Evolutionary conservation across 495 filamentous ascomycete genomes (phyloP).

Genomic region (Hypoxylon intermedium): DNA sequence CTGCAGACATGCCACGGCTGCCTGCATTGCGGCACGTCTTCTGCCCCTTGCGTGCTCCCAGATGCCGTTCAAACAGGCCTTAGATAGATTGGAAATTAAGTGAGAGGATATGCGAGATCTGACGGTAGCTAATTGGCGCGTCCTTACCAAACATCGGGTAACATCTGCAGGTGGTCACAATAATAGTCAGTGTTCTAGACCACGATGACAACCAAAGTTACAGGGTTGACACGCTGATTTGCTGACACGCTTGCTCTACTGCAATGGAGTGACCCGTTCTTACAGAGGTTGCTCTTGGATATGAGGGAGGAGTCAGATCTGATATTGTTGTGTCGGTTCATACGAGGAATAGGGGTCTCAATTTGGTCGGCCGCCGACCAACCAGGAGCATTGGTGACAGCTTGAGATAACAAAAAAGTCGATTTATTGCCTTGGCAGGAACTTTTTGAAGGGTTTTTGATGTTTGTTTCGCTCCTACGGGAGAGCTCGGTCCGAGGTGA

Average conservation of each 20-base stretch:
- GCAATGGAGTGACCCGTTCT: conserved; percentile 9
- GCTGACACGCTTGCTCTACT: background rate
- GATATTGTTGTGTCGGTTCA: conserved; percentile 20
- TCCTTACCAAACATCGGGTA: conserved; percentile 12
- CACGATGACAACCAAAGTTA: background rate
- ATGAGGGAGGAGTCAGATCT: background rate
- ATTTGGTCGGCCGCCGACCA: conserved; percentile 6
- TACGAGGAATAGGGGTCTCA: conserved; percentile 24
- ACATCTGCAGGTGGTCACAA: conserved; percentile 2
- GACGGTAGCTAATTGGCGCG: conserved; percentile 1
- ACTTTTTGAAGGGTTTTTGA: conserved; percentile 2
- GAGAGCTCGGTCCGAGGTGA: conserved; percentile 19
- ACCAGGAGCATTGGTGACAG: conserved; percentile 9
- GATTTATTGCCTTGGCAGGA: conserved; percentile 36
- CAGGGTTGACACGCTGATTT: background rate
- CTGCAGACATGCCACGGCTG: conserved; percentile 15
- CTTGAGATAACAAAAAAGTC: conserved; percentile 21
- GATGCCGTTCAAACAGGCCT: conserved; percentile 3
- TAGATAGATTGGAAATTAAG: conserved; percentile 7
- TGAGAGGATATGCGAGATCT: conserved; percentile 5
- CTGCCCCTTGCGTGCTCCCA: conserved; percentile 17
- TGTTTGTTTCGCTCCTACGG: conserved; percentile 17
- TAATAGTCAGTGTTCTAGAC: conserved; percentile 1
- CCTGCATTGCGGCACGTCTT: conserved; percentile 17
- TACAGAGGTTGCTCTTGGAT: conserved; percentile 4